phyloP scores from a whole-genome alignment of 768 basidiomycete genomes.

The Amanita fuliginea region DNA sequence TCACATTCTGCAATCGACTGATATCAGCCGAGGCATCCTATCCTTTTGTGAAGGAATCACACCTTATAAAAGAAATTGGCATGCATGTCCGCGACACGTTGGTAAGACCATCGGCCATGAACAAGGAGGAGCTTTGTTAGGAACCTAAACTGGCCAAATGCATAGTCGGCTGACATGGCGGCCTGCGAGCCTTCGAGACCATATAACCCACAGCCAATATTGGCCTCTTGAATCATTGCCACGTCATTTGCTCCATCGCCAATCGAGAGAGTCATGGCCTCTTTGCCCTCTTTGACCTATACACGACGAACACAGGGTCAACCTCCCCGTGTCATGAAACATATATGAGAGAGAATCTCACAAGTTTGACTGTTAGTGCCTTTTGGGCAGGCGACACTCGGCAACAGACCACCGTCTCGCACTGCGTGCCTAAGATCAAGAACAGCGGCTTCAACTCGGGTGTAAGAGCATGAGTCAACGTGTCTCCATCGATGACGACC shows the following conservation, averaged over 20 bases:
- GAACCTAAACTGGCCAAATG: constrained; percentile 95
- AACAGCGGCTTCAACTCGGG: constrained; percentile 76
- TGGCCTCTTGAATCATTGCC: constrained; percentile 99
- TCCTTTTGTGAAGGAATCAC: constrained; percentile 9
- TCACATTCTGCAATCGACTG: constrained; percentile 51
- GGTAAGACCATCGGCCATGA: constrained; percentile 96
- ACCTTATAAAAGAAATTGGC: constrained; percentile 99
- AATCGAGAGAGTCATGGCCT: constrained; percentile 94
- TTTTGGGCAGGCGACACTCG: constrained; percentile 97
- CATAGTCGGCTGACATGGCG: constrained; percentile 98
- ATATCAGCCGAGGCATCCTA: constrained; percentile 6
- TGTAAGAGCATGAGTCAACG: constrained; percentile 70
- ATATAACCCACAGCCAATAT: constrained; percentile 88
- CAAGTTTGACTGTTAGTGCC: constrained; percentile 90
- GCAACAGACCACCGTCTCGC: constrained; percentile 97
- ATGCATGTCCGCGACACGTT: constrained; percentile 93
- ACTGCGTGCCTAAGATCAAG: constrained; percentile 88
- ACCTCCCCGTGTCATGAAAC: constrained; percentile 1
- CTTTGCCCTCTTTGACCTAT: constrained; percentile 89
- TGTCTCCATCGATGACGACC: constrained; percentile 95
- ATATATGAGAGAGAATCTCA: constrained; percentile 21
- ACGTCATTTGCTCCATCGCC: constrained; percentile 98
- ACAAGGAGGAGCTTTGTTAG: constrained; percentile 85
- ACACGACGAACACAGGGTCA: constrained; percentile 5
- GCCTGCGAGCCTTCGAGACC: constrained; percentile 96